Evolutionary conservation across 208 protist species (phyloP), one percentile per base, ranked within the genome.

Genomic region (Acanthamoeba culbertsoni): DNA sequence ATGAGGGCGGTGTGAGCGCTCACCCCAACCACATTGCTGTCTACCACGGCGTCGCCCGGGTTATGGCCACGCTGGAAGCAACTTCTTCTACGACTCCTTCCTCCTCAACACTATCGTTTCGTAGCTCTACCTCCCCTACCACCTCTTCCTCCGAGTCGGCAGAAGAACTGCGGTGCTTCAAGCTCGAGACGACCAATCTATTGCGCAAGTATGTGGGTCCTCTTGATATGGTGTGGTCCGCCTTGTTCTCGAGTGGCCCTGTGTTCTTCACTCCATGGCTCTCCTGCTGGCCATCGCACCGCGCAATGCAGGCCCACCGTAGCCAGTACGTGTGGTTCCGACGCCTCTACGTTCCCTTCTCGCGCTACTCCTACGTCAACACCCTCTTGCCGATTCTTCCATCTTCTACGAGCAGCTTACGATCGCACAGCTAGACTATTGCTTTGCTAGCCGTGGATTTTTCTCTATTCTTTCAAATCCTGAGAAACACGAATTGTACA

Each of bases 311-410:
- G 86, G 93, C 94, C 51, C 99, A 99, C 93, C 79, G 94, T 14
- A 97, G 95, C 26, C 99, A 99, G 95, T 95, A 99, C 12, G 98
- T 99, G 55, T 99, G 99, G 98, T 99, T 99, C 93, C 96, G 99
- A 65, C 98, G 98, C 86, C 93, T 99, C 46, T 99, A 99, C 96
- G 96, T 99, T 16, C 35, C 98, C 1, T 99, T 99, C 95, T 99
- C 98, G 10, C 97, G 98, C 31, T 99, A 99, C 96, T 98, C 98
- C 14, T 99, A 98, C 93, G 75, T 98, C 23, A 99, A 99, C 94
- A 97, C 93, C 45, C 95, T 97, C 62, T 46, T 82, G 26, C 73
- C 93, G 43, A 57, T 84, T 26, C 4, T 23, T 43, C 4, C 31
- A 16, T 2, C 43, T 16, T n/a, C 73, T 55, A n/a, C n/a, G n/a